Evolutionary conservation across 352 stramenopile genomes (phyloP).

Genomic region (Globisporangium mamillatum): DNA sequence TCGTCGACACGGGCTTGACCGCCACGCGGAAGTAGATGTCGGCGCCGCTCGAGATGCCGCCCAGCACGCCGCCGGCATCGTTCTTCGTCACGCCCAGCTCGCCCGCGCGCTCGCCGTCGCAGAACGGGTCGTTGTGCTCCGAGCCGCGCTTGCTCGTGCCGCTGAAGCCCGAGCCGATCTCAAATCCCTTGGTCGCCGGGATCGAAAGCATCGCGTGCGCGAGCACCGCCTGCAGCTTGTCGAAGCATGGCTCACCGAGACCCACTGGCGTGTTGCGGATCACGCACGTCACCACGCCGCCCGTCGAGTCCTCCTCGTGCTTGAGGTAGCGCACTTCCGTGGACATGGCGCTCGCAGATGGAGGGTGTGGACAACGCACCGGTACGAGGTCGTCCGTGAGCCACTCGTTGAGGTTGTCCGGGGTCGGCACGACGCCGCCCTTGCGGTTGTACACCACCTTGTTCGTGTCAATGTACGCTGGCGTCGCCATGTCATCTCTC

Average conservation of each 20-base stretch:
- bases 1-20: slow-evolving; percentile 99
- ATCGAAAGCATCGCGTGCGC: slow-evolving; percentile 99
- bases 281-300: slow-evolving; percentile 96
- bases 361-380: slow-evolving; percentile 93
- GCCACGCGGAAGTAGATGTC: slow-evolving; percentile 98
- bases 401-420: slow-evolving; percentile 56
- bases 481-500: slow-evolving; percentile 52
- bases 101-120: slow-evolving; percentile 43
- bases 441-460: slow-evolving; percentile 88
- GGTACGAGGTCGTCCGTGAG: slow-evolving; percentile 86
- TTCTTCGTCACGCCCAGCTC: slow-evolving; percentile 83
- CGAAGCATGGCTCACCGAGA: slow-evolving; percentile 97
- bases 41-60: slow-evolving; percentile 97
- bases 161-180: slow-evolving; percentile 95
- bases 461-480: slow-evolving; percentile 93
- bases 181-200: slow-evolving; percentile 98
- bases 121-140: slow-evolving; percentile 99
- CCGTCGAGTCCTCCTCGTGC: slow-evolving; percentile 87
- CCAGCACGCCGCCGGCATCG: slow-evolving; percentile 94
- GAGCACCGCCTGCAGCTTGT: slow-evolving; percentile 98
- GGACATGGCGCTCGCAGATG: slow-evolving; percentile 93
- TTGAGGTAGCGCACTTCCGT: slow-evolving; percentile 93
- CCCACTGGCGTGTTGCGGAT: slow-evolving; percentile 96
- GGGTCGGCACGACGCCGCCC: slow-evolving; percentile 54
- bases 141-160: slow-evolving; percentile 96